Evolutionary conservation across 1,139 yeast species (phyloP), one percentile per base, ranked within the genome.

Genomic region (Pichia sp.): DNA sequence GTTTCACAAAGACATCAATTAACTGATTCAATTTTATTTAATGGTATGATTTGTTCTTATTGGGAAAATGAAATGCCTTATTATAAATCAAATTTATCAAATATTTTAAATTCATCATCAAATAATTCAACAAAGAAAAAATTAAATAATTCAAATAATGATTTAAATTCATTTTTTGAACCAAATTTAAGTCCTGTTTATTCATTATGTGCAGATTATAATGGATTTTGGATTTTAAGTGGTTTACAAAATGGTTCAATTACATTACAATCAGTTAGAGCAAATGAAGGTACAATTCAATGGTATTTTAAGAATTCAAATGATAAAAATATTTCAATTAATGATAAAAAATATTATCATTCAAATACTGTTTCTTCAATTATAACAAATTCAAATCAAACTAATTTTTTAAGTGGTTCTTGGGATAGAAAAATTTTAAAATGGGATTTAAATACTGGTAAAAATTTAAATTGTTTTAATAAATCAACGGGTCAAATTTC

Each of bases 21-120:
- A 45, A 88, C 87, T 15, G 99, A 91, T 59, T 76, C 94, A 0
- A 76, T 91, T 29, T 74, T 84, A 20, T 82, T 79, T 53, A 91
- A 91, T 0, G 98, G 97, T 5, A 82, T 86, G 2, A 65, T 89
- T 13, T 63, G 74, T 25, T 81, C 94, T 0, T 91, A 87, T 63
- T 91, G 97, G 96, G 97, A 89, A 56, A 93, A 91, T 60, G 98
- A 89, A 61, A 85, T 87, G 56, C 96, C 96, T 0, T 66, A 76
- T 43, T 65, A 74, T 23, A 64, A 62, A 48, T 56, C 59, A 14
- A 63, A 69, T 45, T 50, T 74, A 13, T 5, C 21, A 7, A 34
- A 10, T 18, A 25, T 7, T 14, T 8, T 14, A 1, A 22, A 15
- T 8, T 4, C 14, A 13, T 3, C 11, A 6, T 11, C 26, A 8